Evolutionary conservation across 768 basidiomycete species (phyloP), one percentile per base, ranked within the genome.

Genomic region (Kwoniella heveanensis): DNA sequence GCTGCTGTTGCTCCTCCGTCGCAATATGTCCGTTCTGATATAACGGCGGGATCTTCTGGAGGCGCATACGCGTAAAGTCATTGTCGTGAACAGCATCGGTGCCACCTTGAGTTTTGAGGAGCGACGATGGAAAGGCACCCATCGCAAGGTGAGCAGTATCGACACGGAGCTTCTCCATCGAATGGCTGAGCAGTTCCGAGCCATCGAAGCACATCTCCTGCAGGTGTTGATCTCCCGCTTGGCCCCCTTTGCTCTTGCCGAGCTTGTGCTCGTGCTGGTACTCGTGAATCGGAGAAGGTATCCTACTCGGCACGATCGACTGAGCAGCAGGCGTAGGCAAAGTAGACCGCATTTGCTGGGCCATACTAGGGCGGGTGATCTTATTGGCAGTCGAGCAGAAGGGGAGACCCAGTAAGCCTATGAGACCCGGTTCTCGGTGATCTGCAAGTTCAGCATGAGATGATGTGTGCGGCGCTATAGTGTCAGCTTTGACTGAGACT

Each of bases 361-460:
- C 32, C 24, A 37, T 27, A 39, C 26, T 27, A 22, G n/a, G n/a
- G 1, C 21, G 10, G n/a, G 12, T 37, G 8, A 39, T 39, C 22
- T 55, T 22, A 15, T 21, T 12, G 32, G 26, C n/a, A 9, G 29
- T 21, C 19, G 52, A 53, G 19, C 54, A 17, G 17, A n/a, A 25
- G 88, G 44, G 90, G 85, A 53, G 21, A 26, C 91, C 91, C 56
- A 95, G 81, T 8, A 94, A 84, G 26, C 92, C 92, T 60, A 94
- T 91, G 73, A 94, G 91, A 12, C 90, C 90, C 12, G 92, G 92
- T 77, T 93, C 91, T 32, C 92, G 85, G 76, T 95, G 92, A 77
- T 94, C 57, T 58, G 27, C 39, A 17, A 17, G 39, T n/a, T 7
- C 15, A 1, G 5, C 19, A 15, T 1, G 3, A 50, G 24, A n/a